Evolutionary conservation across 169 alveolate genomes (phyloP).

Genomic region (Plasmodium sp.): DNA sequence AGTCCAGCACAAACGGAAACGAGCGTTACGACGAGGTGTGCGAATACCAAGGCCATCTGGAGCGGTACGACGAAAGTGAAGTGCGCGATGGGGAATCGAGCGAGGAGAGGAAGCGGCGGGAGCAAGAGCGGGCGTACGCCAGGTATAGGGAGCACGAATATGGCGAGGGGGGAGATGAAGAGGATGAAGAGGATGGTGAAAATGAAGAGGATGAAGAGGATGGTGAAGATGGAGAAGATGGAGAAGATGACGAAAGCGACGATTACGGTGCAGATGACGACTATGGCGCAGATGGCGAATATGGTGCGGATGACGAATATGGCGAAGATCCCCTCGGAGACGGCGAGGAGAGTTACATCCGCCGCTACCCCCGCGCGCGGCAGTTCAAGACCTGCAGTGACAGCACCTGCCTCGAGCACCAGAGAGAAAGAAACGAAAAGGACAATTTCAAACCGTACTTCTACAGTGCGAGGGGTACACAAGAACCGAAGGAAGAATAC

Average conservation of each 20-base stretch:
- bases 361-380: neutral
- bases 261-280: neutral
- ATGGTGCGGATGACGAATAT: neutral
- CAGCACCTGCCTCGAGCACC: neutral
- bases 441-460: neutral
- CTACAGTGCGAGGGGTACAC: neutral
- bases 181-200: neutral
- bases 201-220: neutral
- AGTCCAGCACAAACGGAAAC: neutral
- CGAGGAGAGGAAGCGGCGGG: neutral
- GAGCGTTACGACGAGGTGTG: neutral
- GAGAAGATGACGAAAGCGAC: neutral
- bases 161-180: neutral
- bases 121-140: neutral
- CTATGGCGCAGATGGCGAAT: neutral
- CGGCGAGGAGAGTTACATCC: neutral
- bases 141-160: neutral
- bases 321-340: neutral
- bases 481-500: neutral
- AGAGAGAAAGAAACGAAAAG: neutral
- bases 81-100: neutral
- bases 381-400: neutral
- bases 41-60: conserved; percentile 4
- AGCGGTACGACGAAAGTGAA: neutral
- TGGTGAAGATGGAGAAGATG: neutral